Evolutionary conservation across 2,329 filamentous ascomycete species (phyloP).

Genomic region (Aspergillus ibericus): DNA sequence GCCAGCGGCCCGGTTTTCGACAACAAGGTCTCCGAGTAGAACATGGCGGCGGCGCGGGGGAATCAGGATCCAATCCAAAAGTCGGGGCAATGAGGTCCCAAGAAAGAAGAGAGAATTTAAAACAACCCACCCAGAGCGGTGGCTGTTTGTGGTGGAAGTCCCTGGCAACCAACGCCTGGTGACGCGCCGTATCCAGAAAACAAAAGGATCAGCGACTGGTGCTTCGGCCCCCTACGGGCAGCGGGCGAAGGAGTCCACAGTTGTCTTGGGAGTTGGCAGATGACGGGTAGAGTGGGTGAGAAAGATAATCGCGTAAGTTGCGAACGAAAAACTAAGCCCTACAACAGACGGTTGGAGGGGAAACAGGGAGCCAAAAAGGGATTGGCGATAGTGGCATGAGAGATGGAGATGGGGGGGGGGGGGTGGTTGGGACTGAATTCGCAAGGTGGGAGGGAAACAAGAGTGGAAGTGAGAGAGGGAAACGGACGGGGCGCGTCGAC

Average conservation of each 20-base stretch:
- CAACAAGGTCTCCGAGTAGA: conserved; percentile 93
- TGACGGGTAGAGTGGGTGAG: neutral
- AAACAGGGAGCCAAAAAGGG: conserved; percentile 4
- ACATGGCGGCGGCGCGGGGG: conserved; percentile 62
- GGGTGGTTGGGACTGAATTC: neutral
- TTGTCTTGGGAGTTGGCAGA: neutral
- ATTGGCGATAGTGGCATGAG: neutral
- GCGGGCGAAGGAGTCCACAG: conserved; percentile 1
- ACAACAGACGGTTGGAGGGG: conserved; percentile 4
- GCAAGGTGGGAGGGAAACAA: neutral
- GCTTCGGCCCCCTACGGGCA: conserved; percentile 9
- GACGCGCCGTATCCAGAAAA: conserved; percentile 37
- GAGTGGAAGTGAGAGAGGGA: neutral
- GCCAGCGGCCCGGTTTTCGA: conserved; percentile 96
- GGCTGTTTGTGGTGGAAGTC: conserved; percentile 25
- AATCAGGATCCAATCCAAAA: conserved; percentile 21
- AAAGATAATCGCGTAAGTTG: neutral
- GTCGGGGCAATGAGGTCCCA: conserved; percentile 1
- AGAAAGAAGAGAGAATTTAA: conserved; percentile 13
- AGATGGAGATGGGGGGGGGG: neutral
- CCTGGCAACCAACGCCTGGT: conserved; percentile 25
- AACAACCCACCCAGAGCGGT: conserved; percentile 36
- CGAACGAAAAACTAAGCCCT: conserved; percentile 7
- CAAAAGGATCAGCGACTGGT: conserved; percentile 26
- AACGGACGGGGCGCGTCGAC: neutral